Evolutionary conservation across 2,329 filamentous ascomycete genomes (phyloP).

Genomic region (Fusarium pseudograminearum): DNA sequence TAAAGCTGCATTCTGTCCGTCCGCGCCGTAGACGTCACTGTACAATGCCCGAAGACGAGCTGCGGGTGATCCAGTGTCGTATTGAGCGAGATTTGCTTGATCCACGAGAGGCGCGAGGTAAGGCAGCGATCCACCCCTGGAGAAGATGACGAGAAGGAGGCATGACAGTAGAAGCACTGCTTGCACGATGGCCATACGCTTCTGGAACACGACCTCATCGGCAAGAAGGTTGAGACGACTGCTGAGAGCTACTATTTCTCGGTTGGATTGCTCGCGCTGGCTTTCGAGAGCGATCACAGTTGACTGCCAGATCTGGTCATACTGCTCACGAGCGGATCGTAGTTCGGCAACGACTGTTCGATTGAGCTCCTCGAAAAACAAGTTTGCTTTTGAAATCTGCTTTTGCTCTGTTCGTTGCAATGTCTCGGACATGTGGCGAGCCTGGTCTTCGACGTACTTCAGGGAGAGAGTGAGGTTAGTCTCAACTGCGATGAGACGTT

Average conservation of each 20-base stretch:
- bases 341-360: conserved; percentile 86
- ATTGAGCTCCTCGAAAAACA: conserved; percentile 88
- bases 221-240: conserved; percentile 86
- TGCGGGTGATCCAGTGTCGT: conserved; percentile 35
- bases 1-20: conserved; percentile 2
- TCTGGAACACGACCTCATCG: conserved; percentile 89
- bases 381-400: conserved; percentile 84
- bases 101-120: conserved; percentile 50
- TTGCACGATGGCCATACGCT: conserved; percentile 93
- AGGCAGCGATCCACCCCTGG: conserved; percentile 60
- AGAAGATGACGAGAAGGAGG: conserved; percentile 88
- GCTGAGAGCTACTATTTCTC: conserved; percentile 85
- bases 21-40: conserved; percentile 19
- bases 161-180: conserved; percentile 88
- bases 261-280: conserved; percentile 85
- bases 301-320: conserved; percentile 96
- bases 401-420: conserved; percentile 88
- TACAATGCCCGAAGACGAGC: conserved; percentile 37
- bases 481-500: conserved; percentile 90
- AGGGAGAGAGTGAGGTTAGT: conserved; percentile 92
- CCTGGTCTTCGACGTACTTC: conserved; percentile 97
- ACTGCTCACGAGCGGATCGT: conserved; percentile 81
- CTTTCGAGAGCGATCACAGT: conserved; percentile 92
- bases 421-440: conserved; percentile 86
- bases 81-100: conserved; percentile 42